Conservation (phyloP, 805 yeast species). For the Wickerhamiella lipophila region DNA sequence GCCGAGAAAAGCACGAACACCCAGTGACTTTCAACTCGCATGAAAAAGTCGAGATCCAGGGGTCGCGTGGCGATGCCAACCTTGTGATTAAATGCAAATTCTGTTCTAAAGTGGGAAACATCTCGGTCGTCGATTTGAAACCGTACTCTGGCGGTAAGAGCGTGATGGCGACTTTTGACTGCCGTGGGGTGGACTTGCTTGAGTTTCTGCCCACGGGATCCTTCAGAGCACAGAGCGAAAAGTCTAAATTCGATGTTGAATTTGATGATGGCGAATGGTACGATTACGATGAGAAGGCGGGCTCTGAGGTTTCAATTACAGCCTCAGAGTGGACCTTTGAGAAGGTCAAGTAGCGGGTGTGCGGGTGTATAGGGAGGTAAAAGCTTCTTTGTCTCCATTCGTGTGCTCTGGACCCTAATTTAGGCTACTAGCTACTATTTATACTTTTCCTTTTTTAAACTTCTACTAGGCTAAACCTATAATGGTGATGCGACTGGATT, state of each 20-base stretch:
- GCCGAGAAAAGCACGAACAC: constrained; percentile 67
- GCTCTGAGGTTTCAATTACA: constrained; percentile 67
- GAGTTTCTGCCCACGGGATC: constrained; percentile 46
- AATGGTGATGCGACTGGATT: too few relatives aligned
- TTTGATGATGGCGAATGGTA: constrained; percentile 85
- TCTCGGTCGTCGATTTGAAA: constrained; percentile 23
- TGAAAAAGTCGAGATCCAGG: constrained; percentile 38
- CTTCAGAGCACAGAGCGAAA: constrained; percentile 33
- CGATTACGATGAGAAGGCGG: constrained; percentile 81
- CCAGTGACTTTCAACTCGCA: constrained; percentile 53
- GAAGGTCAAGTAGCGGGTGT: constrained; percentile 17
- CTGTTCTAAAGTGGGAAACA: constrained; percentile 37
- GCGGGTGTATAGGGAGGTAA: not conserved
- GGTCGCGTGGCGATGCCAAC: constrained; percentile 72
- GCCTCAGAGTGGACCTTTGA: constrained; percentile 58
- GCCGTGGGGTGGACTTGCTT: constrained; percentile 68
- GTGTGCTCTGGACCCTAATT: too few relatives aligned
- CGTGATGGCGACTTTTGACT: constrained; percentile 55
- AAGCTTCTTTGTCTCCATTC: too few relatives aligned
- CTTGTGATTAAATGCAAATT: constrained; percentile 64
- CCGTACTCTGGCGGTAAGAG: constrained; percentile 32
- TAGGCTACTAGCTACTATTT: too few relatives aligned
- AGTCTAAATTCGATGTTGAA: constrained; percentile 46
- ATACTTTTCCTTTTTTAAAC: too few relatives aligned
- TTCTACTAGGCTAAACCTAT: too few relatives aligned